These are phyloP conservation scores for Neurospora sp. DNA, from an alignment of 495 filamentous ascomycete genomes.

Conservation along the genomic window DNA sequence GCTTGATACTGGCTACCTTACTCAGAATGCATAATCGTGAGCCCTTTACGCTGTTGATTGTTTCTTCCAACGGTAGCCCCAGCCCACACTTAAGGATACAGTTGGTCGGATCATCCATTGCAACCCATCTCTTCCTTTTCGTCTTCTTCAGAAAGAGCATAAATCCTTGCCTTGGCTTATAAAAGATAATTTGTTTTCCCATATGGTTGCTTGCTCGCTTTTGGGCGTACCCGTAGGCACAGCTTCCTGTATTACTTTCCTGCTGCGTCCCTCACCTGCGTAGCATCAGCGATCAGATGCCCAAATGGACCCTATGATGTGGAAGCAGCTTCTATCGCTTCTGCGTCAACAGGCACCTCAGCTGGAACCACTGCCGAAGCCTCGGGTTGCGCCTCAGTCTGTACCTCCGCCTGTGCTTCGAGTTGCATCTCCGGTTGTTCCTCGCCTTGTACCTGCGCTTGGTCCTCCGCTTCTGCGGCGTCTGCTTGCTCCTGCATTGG, in stretches of 20 bases:
- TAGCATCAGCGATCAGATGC: neutral
- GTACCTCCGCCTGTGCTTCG: neutral
- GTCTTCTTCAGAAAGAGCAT: neutral
- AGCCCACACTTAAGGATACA: neutral
- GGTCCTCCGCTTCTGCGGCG: neutral
- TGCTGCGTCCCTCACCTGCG: constrained; percentile 4
- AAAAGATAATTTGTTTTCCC: neutral
- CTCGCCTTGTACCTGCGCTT: neutral
- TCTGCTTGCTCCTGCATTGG: neutral
- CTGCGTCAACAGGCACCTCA: neutral
- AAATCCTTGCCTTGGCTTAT: neutral
- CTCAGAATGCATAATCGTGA: neutral
- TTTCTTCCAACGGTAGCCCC: neutral
- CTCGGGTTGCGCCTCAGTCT: neutral
- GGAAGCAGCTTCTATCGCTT: neutral
- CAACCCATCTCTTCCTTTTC: neutral
- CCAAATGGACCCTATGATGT: neutral
- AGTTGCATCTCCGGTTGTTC: neutral
- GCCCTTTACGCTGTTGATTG: neutral
- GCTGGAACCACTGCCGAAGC: neutral
- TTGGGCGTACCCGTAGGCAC: neutral
- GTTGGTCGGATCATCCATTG: neutral
- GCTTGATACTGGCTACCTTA: neutral
- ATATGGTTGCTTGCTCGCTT: neutral
- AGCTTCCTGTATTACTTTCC: neutral